Percentiles rank a stretch among this genome's conserved stretches.
phyloP scores from a whole-genome alignment of 1,284 basidiomycete genomes.

The Moesziomyces aphidis region DNA sequence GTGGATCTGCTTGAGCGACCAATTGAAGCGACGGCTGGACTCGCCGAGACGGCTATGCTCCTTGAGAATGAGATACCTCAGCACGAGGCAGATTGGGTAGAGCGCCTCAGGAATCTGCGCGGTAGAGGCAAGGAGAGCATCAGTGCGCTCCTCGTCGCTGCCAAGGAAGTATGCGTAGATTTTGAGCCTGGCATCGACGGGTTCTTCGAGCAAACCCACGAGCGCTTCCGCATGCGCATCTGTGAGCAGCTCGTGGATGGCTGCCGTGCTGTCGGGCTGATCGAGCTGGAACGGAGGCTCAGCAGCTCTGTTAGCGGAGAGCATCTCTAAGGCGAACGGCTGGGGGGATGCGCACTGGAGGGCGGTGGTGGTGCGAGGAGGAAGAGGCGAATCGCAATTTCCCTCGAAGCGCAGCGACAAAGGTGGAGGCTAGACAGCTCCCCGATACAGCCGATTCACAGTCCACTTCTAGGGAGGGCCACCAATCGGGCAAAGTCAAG shows the following conservation, averaged over 20 bases:
- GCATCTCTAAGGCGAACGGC: constrained; percentile 8
- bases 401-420: too few relatives aligned
- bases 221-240: constrained; percentile 14
- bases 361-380: neutral
- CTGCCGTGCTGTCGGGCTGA: neutral
- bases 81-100: constrained; percentile 36
- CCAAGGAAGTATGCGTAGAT: constrained; percentile 35
- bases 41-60: constrained; percentile 41
- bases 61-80: constrained; percentile 42
- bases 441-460: too few relatives aligned
- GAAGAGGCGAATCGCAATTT: neutral
- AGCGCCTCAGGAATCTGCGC: constrained; percentile 19
- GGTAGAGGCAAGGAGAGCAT: constrained; percentile 6
- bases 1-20: constrained; percentile 40
- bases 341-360: too few relatives aligned
- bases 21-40: constrained; percentile 39
- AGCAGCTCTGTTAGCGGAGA: constrained; percentile 13
- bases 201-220: constrained; percentile 30
- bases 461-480: too few relatives aligned
- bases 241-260: constrained; percentile 19
- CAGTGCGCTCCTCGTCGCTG: constrained; percentile 23
- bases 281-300: constrained; percentile 23
- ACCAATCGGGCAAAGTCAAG: too few relatives aligned
- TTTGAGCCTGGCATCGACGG: constrained; percentile 22
- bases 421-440: neutral